Percentiles rank a stretch among this genome's conserved stretches.
phyloP scores from a whole-genome alignment of 192 early-diverging fungal species.

The Coemansia sp. region DNA sequence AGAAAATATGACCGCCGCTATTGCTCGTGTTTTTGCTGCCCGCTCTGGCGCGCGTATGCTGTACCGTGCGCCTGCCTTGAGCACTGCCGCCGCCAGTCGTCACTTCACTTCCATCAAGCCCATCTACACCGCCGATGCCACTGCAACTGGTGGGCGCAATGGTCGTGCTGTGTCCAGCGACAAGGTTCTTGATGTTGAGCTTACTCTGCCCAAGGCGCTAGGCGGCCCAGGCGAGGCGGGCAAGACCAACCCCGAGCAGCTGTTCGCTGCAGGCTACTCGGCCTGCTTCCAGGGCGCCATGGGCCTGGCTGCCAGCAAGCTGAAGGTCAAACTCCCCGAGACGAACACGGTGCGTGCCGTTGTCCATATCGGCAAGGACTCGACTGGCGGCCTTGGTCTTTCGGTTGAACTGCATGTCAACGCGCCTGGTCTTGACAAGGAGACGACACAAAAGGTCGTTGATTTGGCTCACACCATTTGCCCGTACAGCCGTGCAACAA shows the following conservation, averaged over 20 bases:
- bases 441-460: constrained; percentile 49
- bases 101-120: constrained; percentile 58
- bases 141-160: constrained; percentile 61
- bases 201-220: constrained; percentile 62
- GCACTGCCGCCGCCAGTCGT: constrained; percentile 21
- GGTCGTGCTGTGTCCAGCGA: constrained; percentile 62
- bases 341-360: constrained; percentile 54
- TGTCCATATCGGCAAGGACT: constrained; percentile 61
- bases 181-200: constrained; percentile 55
- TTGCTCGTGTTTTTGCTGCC: constrained; percentile 38
- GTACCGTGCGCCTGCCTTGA: constrained; percentile 3
- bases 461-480: constrained; percentile 61
- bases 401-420: constrained; percentile 58
- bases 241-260: constrained; percentile 66
- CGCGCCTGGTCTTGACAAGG: constrained; percentile 57
- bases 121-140: constrained; percentile 63
- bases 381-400: constrained; percentile 57
- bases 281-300: constrained; percentile 67
- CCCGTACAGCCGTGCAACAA: constrained; percentile 61
- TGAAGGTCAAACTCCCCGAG: constrained; percentile 54
- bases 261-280: constrained; percentile 62
- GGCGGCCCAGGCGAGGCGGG: constrained; percentile 59
- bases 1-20: constrained; percentile 25
- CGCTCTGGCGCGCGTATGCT: constrained; percentile 28
- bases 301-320: constrained; percentile 54